Evolutionary conservation across 176 grass and related monocot species (phyloP), one percentile per base, ranked within the genome.

Genomic region (Oryza nivara): DNA sequence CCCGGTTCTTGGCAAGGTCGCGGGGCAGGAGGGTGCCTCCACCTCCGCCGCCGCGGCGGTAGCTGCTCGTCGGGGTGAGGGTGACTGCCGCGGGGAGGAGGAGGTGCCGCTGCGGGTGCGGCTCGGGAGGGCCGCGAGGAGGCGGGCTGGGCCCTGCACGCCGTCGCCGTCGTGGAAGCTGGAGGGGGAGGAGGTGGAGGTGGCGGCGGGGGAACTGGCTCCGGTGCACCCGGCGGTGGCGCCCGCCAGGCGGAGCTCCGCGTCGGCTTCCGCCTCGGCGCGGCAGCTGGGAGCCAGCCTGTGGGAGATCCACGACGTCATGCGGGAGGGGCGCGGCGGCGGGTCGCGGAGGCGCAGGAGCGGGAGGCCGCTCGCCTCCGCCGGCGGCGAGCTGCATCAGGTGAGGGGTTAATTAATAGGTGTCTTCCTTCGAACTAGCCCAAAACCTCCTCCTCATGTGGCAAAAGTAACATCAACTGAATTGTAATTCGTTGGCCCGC

Each of bases 211-310:
- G 46, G 70, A 26, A n/a, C 38, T 25, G 25, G 82, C 51, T 26
- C 44, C 44, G 65, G 65, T 28, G 7, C 63, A 51, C 0, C 72
- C 78, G 15, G 52, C n/a, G 6, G 63, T 58, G 54, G 54, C 81
- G 6, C 65, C 68, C 40, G 77, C 71, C 63, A 85, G 89, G 56
- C 74, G 91, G 89, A 89, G 85, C 82, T 86, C 88, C 4, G 86
- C 88, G 4, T 88, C 88, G 11, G 83, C 78, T 92, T 92, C 88
- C 1, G 78, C 91, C 7, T 97, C 95, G 14, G 95, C 91, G 35
- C 85, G 95, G 35, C 88, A 98, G 92, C 87, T 98, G 8, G 95
- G 95, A 40, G 91, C 95, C 28, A 94, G 86, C 76, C 76, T 98
- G 60, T 98, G 95, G 92, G 95, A 95, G 91, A 98, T 95, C 82